Conservation (phyloP, 2,329 filamentous ascomycete species). For the Stagonosporopsis rhizophila region DNA sequence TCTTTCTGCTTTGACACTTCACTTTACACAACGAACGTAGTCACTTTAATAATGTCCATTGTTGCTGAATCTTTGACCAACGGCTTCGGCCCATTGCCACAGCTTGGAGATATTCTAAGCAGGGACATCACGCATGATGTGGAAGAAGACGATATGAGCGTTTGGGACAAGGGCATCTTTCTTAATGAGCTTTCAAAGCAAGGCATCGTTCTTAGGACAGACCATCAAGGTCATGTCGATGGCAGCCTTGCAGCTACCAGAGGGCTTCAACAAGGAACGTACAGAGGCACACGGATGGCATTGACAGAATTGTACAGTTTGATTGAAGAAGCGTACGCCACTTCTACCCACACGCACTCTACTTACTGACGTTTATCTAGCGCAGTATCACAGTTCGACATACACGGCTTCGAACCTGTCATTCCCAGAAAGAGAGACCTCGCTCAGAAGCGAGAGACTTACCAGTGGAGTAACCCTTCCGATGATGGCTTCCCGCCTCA, state of each 20-base stretch:
- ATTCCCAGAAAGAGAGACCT: constrained; percentile 12
- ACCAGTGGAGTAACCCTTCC: constrained; percentile 9
- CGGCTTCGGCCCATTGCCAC: constrained; percentile 4
- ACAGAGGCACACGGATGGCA: constrained; percentile 11
- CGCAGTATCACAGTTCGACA: constrained; percentile 9
- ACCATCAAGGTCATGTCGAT: not conserved
- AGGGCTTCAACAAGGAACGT: constrained; percentile 10
- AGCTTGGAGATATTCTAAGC: constrained; percentile 1
- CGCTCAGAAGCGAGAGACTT: constrained; percentile 2
- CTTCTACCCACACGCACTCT: too few species aligned
- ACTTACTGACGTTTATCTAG: not conserved
- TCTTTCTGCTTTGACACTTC: not conserved
- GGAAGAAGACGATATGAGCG: constrained; percentile 11
- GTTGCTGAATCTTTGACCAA: not conserved
- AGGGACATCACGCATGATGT: constrained; percentile 7
- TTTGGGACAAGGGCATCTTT: constrained; percentile 19
- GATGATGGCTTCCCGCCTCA: constrained; percentile 8
- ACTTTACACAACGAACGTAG: not conserved
- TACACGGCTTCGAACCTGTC: constrained; percentile 17
- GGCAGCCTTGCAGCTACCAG: not conserved
- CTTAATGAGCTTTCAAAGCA: constrained; percentile 15
- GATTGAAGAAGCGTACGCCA: constrained; percentile 11
- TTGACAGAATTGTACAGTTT: constrained; percentile 16
- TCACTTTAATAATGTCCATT: constrained; percentile 7
- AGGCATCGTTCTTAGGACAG: constrained; percentile 6